Evolutionary conservation across 2,329 filamentous ascomycete species (phyloP), one percentile per base, ranked within the genome.

Genomic region (Talaromyces verruculosus): DNA sequence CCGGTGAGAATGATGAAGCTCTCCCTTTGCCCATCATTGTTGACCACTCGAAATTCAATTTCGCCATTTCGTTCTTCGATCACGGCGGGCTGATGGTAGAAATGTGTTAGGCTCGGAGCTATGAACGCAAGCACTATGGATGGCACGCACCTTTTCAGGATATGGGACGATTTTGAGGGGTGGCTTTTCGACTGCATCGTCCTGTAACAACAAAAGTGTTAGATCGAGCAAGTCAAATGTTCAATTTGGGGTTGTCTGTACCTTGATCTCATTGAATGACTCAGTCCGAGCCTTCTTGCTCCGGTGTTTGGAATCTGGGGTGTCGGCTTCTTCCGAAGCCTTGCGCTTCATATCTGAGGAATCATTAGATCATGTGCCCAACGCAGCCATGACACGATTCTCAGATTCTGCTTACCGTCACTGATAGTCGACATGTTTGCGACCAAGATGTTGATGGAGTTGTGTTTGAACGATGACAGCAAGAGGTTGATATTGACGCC

Each of bases 31-130:
- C 91, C 91, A 75, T 99, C 95, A 75, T 99, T 99, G 84, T 98
- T 98, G 73, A 99, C 95, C 6, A 98, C 95, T 58, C 93, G 89
- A 78, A 98, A 98, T 77, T 98, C 93, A 71, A 99, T 98, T 70
- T 96, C 92, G 74, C 93, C 93, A 74, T 89, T 91, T 72, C 93
- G 90, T 79, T 99, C 95, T 81, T 99, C 95, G 69, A 96, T 85
- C 4, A 97, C 94, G 8, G 93, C 94, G 5, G 92, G 91, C 88
- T 92, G 69, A 62, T 10, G 1, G 28, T 45, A 45, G 43, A 62
- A 37, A 47, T 45, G 47, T 67, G 68, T 77, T 69, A 79, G 74
- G 69, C 22, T 30, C 22, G 7, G 61, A 33, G 33, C 49, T 51
- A 60, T 41, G n/a, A 57, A 57, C 33, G 3, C 43, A 47, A 41